phyloP scores from a whole-genome alignment of 225 moss, liverwort and hornwort species.

The Rhytidiadelphus loreus region DNA sequence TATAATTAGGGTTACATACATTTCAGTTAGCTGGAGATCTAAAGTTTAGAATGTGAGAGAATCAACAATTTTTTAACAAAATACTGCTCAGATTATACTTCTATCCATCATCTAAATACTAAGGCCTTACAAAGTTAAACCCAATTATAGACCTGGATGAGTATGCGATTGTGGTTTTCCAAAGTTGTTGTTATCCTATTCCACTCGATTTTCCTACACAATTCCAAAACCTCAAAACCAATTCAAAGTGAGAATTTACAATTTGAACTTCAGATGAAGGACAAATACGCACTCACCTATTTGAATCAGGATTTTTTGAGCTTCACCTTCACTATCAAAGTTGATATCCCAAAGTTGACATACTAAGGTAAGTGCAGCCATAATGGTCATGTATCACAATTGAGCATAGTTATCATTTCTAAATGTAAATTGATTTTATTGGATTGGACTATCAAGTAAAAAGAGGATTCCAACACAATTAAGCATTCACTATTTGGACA shows the following conservation, averaged over 20 bases:
- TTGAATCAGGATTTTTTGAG: neutral
- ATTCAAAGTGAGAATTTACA: neutral
- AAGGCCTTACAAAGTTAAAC: neutral
- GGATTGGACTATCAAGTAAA: fast-evolving
- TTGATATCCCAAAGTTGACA: neutral
- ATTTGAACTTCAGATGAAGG: neutral
- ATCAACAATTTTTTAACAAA: neutral
- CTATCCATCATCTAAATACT: neutral
- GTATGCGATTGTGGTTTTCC: slow-evolving; percentile 41
- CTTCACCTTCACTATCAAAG: neutral
- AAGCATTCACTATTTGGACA: too few species aligned
- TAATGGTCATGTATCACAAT: fast-evolving
- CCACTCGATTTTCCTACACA: slow-evolving; percentile 50
- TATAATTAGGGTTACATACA: neutral
- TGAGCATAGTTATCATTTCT: neutral
- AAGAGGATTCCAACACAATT: neutral
- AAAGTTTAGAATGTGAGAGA: neutral
- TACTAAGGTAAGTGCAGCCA: neutral
- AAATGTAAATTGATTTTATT: neutral
- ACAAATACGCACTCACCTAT: neutral
- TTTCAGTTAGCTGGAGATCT: neutral
- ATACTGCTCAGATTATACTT: neutral
- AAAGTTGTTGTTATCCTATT: slow-evolving; percentile 41
- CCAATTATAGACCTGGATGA: slow-evolving; percentile 41
- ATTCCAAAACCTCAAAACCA: neutral